These are phyloP conservation scores for Candida albicans DNA, from an alignment of 1,139 yeast species.

Conservation along the genomic window DNA sequence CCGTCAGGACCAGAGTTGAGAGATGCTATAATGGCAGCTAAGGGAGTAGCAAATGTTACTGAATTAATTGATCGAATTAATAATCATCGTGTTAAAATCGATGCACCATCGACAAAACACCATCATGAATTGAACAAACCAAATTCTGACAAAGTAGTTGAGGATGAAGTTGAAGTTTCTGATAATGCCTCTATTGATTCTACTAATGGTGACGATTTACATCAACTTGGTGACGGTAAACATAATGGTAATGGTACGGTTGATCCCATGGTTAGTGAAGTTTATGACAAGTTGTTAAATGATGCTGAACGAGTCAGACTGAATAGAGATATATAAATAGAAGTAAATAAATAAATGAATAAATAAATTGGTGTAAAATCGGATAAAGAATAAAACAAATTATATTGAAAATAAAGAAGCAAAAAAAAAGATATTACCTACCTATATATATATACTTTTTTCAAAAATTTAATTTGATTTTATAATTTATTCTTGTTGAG, in stretches of 20 bases:
- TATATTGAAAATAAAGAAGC: neutral
- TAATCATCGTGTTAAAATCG: slow-evolving; percentile 51
- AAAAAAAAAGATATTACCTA: slow-evolving; percentile 8
- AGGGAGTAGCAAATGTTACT: slow-evolving; percentile 70
- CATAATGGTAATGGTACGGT: slow-evolving; percentile 23
- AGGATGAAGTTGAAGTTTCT: slow-evolving; percentile 14
- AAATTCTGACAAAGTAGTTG: neutral
- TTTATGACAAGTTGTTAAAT: slow-evolving; percentile 67
- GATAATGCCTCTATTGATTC: slow-evolving; percentile 11
- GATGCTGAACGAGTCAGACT: slow-evolving; percentile 63
- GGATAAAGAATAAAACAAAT: neutral
- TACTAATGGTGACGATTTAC: no score
- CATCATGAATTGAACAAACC: neutral
- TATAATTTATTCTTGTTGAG: slow-evolving; percentile 29
- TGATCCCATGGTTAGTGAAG: slow-evolving; percentile 57
- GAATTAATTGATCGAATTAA: slow-evolving; percentile 70
- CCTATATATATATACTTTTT: slow-evolving; percentile 25
- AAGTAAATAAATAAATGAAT: neutral
- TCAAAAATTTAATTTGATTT: neutral
- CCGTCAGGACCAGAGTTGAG: slow-evolving; percentile 78
- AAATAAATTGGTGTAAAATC: neutral
- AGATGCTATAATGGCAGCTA: slow-evolving; percentile 74
- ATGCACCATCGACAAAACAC: slow-evolving; percentile 16
- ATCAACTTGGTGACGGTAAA: no score
- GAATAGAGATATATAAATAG: slow-evolving; percentile 16